These are phyloP conservation scores for Aureococcus anophagefferens DNA, from an alignment of 108 stramenopile species.

Conservation along the genomic window DNA sequence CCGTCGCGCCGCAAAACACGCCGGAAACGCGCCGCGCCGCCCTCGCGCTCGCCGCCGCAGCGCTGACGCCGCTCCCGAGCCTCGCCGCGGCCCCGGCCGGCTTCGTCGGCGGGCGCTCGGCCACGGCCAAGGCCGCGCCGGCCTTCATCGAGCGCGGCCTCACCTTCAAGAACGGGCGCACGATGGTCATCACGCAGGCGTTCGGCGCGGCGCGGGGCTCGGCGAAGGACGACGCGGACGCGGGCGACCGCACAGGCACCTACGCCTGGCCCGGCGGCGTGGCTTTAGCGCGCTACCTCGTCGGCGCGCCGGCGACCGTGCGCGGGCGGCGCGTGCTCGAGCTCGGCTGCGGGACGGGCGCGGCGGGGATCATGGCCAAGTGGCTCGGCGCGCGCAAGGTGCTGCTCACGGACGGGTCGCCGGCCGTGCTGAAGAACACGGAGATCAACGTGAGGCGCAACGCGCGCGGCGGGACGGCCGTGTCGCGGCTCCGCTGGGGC, in stretches of 20 bases:
- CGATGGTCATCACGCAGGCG: not conserved
- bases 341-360: not conserved
- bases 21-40: no score
- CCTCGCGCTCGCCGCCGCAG: no score
- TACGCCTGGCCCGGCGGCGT: not conserved
- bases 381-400: not conserved
- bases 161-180: no score
- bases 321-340: not conserved
- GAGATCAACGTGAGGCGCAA: not conserved
- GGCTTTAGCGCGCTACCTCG: not conserved
- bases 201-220: not conserved
- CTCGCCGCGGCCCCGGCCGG: no score
- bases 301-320: not conserved
- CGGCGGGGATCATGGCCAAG: not conserved
- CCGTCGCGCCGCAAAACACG: no score
- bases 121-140: no score
- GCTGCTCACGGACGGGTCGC: not conserved
- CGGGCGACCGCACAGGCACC: not conserved
- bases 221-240: not conserved
- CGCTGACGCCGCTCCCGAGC: no score
- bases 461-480: not conserved
- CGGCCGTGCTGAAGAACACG: not conserved
- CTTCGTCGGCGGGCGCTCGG: no score
- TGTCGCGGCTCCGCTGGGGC: not conserved
- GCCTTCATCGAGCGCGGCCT: no score